phyloP scores from a whole-genome alignment of 306 rosid species.

The Cyamopsis tetragonoloba region DNA sequence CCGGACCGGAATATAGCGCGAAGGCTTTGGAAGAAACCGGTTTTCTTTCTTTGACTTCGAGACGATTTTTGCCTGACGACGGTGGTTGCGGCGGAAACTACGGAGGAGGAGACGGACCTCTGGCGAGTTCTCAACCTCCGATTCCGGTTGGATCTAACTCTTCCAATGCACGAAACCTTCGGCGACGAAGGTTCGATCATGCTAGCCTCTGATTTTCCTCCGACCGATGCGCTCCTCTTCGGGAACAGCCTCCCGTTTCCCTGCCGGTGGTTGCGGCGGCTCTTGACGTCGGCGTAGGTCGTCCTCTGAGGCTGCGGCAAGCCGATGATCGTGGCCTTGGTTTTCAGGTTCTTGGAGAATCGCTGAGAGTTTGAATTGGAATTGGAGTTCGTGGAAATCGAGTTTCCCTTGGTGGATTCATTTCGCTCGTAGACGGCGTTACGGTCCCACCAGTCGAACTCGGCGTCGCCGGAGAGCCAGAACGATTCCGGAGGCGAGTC shows the following conservation, averaged over 20 bases:
- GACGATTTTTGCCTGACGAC: constrained; percentile 37
- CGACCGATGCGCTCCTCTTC: constrained; percentile 51
- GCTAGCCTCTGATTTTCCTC: constrained; percentile 51
- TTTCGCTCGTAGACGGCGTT: constrained; percentile 77
- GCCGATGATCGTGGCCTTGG: constrained; percentile 72
- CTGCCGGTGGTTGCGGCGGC: constrained; percentile 45
- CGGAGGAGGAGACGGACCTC: constrained; percentile 23
- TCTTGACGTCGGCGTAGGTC: constrained; percentile 42
- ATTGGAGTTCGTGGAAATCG: constrained; percentile 43
- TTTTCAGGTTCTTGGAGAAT: constrained; percentile 55
- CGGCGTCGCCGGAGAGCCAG: constrained; percentile 88
- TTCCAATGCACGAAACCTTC: constrained; percentile 92
- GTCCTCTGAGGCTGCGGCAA: constrained; percentile 82
- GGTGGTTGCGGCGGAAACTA: background rate
- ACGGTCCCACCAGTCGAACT: constrained; percentile 83
- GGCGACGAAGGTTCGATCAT: constrained; percentile 83
- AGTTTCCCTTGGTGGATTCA: constrained; percentile 62
- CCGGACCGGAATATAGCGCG: constrained; percentile 54
- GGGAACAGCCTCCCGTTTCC: constrained; percentile 60
- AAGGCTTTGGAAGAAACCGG: constrained; percentile 59
- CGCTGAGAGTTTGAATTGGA: constrained; percentile 66
- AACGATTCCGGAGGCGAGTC: constrained; percentile 84
- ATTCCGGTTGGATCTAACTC: constrained; percentile 79
- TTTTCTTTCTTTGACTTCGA: constrained; percentile 32
- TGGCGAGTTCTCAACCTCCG: constrained; percentile 55